Base-by-base conservation (phyloP, 2,329 filamentous ascomycete genomes). In the Claviceps sp. region DNA sequence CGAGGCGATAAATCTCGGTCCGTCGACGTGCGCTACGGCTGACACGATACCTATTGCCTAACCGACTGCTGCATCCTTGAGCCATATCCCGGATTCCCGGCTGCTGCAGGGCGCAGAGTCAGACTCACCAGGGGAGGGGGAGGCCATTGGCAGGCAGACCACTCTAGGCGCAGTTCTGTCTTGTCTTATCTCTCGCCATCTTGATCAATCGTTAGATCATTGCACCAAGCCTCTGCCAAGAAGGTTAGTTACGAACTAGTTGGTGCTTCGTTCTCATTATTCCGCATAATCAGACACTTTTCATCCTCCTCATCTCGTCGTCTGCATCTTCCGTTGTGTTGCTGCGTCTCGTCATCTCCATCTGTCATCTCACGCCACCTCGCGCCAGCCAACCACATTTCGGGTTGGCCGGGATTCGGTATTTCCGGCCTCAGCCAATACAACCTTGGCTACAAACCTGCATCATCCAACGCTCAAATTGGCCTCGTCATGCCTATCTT, bases 371-470 rank as follows among this genome's bases (percentile, higher is more conserved):
- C 14, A 26, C 43, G 42, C 42, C 40, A 47, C 19, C 39, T 44
- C 46, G 37, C 39, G 45, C 42, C 47, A 52, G 39, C 50, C 47
- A 54, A 54, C 50, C 43, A 41, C 50, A 43, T 52, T 50, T 44
- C 46, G 47, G 30, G 30, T 48, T 43, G 47, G 42, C 19, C 43
- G 50, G 52, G 22, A 54, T 39, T 52, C 50, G 52, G 50, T 50
- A 54, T 50, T 47, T 46, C 52, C 52, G 50, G 52, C 43, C 50
- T 52, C 50, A 52, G 11, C 7, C 46, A 50, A 22, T 39, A 17
- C 52, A 44, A 44, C 43, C 47, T 41, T 22, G n/a, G 39, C 24
- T 41, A 22, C 24, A 14, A 14, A 26, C 26, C 40, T 38, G 10
- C 26, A 37, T 19, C 7, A 38, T 13, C n/a, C 26, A 6, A 4